phyloP scores from a whole-genome alignment of 805 yeast species.

The Naumovozyma baii region DNA sequence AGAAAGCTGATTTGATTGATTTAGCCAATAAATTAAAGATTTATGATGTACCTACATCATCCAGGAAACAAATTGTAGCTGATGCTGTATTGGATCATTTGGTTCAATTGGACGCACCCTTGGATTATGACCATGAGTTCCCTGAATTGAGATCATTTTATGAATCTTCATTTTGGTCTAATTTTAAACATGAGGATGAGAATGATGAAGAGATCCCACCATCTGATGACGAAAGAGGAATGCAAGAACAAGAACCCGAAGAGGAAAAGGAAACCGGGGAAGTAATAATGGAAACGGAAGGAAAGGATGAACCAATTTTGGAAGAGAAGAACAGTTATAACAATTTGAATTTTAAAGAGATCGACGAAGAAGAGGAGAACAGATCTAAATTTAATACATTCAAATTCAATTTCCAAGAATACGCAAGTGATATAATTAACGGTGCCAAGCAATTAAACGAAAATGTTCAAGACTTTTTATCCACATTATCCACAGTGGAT shows the following conservation, averaged over 20 bases:
- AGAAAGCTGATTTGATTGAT: conserved; percentile 22
- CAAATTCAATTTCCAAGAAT: conserved; percentile 17
- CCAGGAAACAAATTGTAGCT: conserved; percentile 15
- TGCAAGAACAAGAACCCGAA: conserved; percentile 2
- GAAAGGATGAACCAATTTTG: conserved; percentile 1
- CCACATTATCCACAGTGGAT: conserved; percentile 17
- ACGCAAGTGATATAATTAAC: conserved; percentile 14
- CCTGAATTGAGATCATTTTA: conserved; percentile 24
- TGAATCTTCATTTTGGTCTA: conserved; percentile 3
- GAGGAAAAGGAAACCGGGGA: conserved; percentile 2
- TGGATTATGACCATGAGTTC: conserved; percentile 18
- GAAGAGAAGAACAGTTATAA: conserved; percentile 3
- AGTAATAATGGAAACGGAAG: conserved; percentile 1
- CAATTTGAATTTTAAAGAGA: conserved; percentile 5
- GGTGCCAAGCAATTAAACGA: conserved; percentile 13
- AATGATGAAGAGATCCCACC: background rate
- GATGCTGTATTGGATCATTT: conserved; percentile 14
- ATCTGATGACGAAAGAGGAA: background rate
- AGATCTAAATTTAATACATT: conserved; percentile 1
- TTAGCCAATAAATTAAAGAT: conserved; percentile 19
- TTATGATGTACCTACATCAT: conserved; percentile 9
- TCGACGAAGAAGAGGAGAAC: conserved; percentile 5
- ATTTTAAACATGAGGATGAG: background rate
- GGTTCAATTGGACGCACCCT: conserved; percentile 10
- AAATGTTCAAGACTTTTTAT: conserved; percentile 20